A percentile compares a stretch with the other conserved stretches of the same genome.
phyloP scores from a whole-genome alignment of 768 basidiomycete genomes.

The Trichaptum fuscoviolaceum region DNA sequence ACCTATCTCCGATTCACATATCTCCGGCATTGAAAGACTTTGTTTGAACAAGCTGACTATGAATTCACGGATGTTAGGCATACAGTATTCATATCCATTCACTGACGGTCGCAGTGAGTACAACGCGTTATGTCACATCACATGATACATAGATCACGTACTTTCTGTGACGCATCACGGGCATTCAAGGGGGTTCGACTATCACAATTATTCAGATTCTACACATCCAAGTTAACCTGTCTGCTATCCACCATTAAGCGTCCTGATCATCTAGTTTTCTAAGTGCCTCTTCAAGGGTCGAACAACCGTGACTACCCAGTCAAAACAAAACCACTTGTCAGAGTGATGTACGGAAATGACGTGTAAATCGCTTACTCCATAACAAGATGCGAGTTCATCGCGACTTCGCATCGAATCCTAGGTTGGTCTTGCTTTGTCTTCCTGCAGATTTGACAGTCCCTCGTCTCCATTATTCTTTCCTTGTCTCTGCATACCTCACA shows the following conservation, averaged over 20 bases:
- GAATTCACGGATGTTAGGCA: too few relatives aligned
- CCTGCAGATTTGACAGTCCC: not conserved
- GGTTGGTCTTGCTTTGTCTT: not conserved
- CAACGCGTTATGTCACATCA: not conserved
- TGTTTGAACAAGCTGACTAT: too few relatives aligned
- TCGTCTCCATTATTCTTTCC: not conserved
- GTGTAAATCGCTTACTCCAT: not conserved
- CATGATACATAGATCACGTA: not conserved
- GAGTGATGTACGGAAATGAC: not conserved
- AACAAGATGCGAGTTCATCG: not conserved
- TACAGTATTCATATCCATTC: too few relatives aligned
- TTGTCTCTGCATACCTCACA: not conserved
- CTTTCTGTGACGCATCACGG: not conserved
- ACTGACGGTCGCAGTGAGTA: too few relatives aligned
- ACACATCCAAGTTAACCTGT: not conserved
- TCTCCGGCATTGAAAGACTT: too few relatives aligned
- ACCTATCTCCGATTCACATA: too few relatives aligned
- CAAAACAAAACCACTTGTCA: not conserved
- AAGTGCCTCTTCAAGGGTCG: not conserved
- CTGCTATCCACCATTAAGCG: not conserved
- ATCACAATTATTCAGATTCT: not conserved
- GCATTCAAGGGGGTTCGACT: not conserved
- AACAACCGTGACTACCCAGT: not conserved
- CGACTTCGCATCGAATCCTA: not conserved
- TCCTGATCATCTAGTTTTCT: not conserved